Evolutionary conservation across 2,329 filamentous ascomycete species (phyloP).

Genomic region (Pseudocercospora cruenta): DNA sequence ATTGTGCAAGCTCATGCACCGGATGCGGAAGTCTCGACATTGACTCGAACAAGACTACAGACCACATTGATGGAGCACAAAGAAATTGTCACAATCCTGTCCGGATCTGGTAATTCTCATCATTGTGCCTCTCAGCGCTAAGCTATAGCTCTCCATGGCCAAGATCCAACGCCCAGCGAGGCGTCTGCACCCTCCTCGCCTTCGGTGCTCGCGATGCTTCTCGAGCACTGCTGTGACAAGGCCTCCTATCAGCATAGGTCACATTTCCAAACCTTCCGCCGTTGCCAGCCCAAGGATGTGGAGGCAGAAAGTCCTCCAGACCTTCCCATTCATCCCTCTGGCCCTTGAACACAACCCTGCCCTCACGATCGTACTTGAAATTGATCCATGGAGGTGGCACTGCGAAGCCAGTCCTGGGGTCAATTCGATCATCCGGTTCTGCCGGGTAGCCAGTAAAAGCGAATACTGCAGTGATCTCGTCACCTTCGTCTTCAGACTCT

Average conservation of each 20-base stretch:
- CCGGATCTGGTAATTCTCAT: not conserved
- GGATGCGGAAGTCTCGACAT: not conserved
- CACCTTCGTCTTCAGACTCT: not conserved
- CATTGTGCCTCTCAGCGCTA: not conserved
- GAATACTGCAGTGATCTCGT: not conserved
- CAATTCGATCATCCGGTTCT: not conserved
- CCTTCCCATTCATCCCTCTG: not conserved
- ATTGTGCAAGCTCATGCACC: not conserved
- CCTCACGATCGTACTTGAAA: not conserved
- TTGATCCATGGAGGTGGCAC: not conserved
- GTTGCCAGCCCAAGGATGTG: not conserved
- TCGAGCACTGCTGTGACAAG: not conserved
- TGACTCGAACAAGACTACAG: not conserved
- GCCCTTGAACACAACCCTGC: not conserved
- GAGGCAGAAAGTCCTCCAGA: conserved; percentile 3
- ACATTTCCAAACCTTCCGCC: not conserved
- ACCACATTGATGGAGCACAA: not conserved
- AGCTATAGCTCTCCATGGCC: not conserved
- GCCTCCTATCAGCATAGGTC: not conserved
- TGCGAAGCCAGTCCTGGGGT: not conserved
- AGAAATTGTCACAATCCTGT: not conserved
- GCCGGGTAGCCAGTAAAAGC: not conserved
- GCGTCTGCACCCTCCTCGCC: not conserved
- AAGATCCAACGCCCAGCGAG: not conserved
- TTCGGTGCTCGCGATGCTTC: not conserved